These are phyloP conservation scores for Albugo candida DNA, from an alignment of 352 stramenopile genomes.

Conservation along the genomic window DNA sequence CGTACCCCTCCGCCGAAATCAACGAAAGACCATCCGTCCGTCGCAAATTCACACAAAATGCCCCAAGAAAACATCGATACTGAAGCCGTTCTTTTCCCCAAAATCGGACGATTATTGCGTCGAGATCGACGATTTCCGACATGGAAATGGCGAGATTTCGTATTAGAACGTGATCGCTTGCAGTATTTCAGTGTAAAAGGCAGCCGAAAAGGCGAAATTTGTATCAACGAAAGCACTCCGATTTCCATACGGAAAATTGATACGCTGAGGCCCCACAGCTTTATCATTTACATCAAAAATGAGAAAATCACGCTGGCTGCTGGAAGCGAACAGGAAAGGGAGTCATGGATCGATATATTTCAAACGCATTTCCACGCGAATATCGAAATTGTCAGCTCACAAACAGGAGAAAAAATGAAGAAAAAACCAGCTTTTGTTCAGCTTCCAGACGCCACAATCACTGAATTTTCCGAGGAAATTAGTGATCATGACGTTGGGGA, in stretches of 20 bases:
- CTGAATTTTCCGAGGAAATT: background rate
- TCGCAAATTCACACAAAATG: too few species aligned
- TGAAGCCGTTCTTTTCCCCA: too few species aligned
- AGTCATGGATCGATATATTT: constrained; percentile 66
- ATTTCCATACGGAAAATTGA: constrained; percentile 51
- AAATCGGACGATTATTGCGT: constrained; percentile 23
- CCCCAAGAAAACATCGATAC: too few species aligned
- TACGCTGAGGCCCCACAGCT: constrained; percentile 50
- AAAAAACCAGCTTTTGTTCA: background rate
- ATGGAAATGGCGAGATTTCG: constrained; percentile 73
- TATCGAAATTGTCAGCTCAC: constrained; percentile 15
- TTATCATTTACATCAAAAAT: constrained; percentile 59
- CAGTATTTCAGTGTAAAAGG: constrained; percentile 67
- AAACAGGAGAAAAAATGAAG: background rate
- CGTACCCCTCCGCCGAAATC: too few species aligned
- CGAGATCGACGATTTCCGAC: constrained; percentile 55
- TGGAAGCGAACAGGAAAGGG: constrained; percentile 38
- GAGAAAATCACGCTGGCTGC: constrained; percentile 61
- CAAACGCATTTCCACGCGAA: constrained; percentile 56
- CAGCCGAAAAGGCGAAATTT: constrained; percentile 51
- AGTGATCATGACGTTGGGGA: background rate
- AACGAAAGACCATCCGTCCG: too few species aligned
- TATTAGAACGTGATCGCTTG: constrained; percentile 38
- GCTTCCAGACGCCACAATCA: too few species aligned
- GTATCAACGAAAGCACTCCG: constrained; percentile 29